These are phyloP conservation scores for Epichloe baconii DNA, from an alignment of 2,329 filamentous ascomycete genomes.

Conservation along the genomic window DNA sequence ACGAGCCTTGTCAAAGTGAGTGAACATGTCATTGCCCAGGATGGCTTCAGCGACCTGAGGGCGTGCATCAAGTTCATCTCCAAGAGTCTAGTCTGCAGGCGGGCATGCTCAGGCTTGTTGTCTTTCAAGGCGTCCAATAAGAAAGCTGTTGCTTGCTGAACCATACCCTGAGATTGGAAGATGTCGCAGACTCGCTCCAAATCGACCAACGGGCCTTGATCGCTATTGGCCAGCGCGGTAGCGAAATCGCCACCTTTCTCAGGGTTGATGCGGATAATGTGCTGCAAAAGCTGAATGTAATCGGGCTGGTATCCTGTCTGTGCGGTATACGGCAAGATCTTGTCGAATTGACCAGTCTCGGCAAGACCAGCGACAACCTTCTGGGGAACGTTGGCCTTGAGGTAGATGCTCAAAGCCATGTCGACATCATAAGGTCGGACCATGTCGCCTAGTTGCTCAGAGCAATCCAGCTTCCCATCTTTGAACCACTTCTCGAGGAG, in stretches of 20 bases:
- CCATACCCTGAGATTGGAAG: slow-evolving; percentile 95
- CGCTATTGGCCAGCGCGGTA: slow-evolving; percentile 78
- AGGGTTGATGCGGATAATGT: slow-evolving; percentile 80
- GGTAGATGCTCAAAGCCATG: slow-evolving; percentile 78
- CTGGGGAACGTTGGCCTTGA: slow-evolving; percentile 77
- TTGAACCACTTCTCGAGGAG: slow-evolving; percentile 95
- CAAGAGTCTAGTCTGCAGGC: slow-evolving; percentile 83
- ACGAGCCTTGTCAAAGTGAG: slow-evolving; percentile 83
- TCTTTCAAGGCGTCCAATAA: slow-evolving; percentile 88
- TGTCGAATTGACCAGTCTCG: slow-evolving; percentile 91
- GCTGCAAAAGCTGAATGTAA: slow-evolving; percentile 81
- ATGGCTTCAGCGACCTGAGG: slow-evolving; percentile 95
- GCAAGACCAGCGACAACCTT: slow-evolving; percentile 94
- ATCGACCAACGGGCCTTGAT: slow-evolving; percentile 77
- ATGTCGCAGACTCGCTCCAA: slow-evolving; percentile 93
- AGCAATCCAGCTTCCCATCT: slow-evolving; percentile 91
- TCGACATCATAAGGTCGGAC: slow-evolving; percentile 81
- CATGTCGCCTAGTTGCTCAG: slow-evolving; percentile 90
- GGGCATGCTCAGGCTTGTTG: slow-evolving; percentile 85
- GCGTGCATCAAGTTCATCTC: slow-evolving; percentile 98
- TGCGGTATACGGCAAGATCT: slow-evolving; percentile 84
- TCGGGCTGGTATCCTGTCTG: slow-evolving; percentile 87
- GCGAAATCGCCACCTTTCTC: slow-evolving; percentile 95
- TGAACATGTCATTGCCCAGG: slow-evolving; percentile 96
- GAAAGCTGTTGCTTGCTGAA: slow-evolving; percentile 97